phyloP scores from a whole-genome alignment of 306 rosid species.

The Hippophae tibetana region DNA sequence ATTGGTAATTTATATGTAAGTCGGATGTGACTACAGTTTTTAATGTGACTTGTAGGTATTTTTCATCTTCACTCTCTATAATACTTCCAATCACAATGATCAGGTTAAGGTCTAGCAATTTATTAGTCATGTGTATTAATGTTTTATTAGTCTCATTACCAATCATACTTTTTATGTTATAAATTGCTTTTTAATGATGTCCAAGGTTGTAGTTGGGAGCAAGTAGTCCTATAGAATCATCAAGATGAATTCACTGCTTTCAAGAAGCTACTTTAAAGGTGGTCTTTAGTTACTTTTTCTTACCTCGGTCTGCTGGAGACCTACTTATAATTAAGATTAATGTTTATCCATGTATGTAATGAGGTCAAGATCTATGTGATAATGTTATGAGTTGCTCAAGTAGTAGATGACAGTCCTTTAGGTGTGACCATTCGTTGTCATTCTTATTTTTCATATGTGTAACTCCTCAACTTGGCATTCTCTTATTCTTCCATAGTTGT shows the following conservation, averaged over 20 bases:
- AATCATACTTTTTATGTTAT: background rate
- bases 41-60: no score
- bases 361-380: no score
- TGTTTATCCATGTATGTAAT: no score
- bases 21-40: no score
- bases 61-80: no score
- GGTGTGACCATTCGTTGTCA: slow-evolving; percentile 15
- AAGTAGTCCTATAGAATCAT: slow-evolving; percentile 32
- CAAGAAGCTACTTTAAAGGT: slow-evolving; percentile 27
- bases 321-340: no score
- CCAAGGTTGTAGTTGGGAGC: slow-evolving; percentile 25
- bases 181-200: background rate
- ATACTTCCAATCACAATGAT: slow-evolving; percentile 5
- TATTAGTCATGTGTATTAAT: background rate
- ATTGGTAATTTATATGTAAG: no score
- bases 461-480: background rate
- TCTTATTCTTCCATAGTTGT: background rate
- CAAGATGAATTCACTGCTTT: slow-evolving; percentile 31
- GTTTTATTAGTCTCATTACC: background rate
- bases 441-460: slow-evolving; percentile 1
- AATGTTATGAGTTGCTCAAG: no score
- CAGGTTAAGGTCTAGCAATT: slow-evolving; percentile 24
- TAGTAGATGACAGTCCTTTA: slow-evolving; percentile 20
- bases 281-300: background rate
- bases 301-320: no score